phyloP scores from a whole-genome alignment of 2,329 filamentous ascomycete species.

The Alternaria conjuncta region DNA sequence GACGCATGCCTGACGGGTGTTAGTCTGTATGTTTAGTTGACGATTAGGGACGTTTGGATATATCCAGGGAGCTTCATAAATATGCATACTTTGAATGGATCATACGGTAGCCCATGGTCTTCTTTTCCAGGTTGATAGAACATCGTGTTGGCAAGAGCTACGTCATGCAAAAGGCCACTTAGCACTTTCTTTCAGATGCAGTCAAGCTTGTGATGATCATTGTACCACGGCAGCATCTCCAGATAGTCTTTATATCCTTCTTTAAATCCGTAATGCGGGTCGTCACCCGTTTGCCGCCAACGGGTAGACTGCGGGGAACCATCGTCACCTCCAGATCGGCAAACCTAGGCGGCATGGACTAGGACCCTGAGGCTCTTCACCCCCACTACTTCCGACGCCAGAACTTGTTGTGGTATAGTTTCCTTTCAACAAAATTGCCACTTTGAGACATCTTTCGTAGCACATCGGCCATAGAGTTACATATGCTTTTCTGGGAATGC shows the following conservation, averaged over 20 bases:
- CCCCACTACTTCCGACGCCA: not conserved
- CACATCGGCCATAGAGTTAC: too few relatives aligned
- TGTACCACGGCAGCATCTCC: not conserved
- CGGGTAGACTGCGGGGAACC: slow-evolving; percentile 8
- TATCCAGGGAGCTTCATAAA: too few relatives aligned
- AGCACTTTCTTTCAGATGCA: too few relatives aligned
- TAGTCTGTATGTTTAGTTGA: too few relatives aligned
- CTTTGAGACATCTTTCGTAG: too few relatives aligned
- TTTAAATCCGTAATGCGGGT: not conserved
- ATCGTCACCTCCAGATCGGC: not conserved
- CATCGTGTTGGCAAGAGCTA: slow-evolving; percentile 1
- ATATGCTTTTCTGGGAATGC: too few relatives aligned
- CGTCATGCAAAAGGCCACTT: too few relatives aligned
- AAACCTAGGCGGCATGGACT: not conserved
- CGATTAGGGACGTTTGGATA: too few relatives aligned
- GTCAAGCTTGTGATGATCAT: too few relatives aligned
- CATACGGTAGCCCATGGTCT: slow-evolving; percentile 59
- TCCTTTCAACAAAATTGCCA: not conserved
- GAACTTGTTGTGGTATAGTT: not conserved
- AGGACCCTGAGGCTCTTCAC: not conserved
- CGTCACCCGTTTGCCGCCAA: not conserved
- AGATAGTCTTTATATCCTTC: not conserved
- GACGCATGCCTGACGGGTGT: slow-evolving; percentile 57
- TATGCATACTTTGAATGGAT: slow-evolving; percentile 60
- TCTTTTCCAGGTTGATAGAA: slow-evolving; percentile 63